Base-by-base conservation (phyloP, 2,329 filamentous ascomycete species). In the Stachybotrys elegans region DNA sequence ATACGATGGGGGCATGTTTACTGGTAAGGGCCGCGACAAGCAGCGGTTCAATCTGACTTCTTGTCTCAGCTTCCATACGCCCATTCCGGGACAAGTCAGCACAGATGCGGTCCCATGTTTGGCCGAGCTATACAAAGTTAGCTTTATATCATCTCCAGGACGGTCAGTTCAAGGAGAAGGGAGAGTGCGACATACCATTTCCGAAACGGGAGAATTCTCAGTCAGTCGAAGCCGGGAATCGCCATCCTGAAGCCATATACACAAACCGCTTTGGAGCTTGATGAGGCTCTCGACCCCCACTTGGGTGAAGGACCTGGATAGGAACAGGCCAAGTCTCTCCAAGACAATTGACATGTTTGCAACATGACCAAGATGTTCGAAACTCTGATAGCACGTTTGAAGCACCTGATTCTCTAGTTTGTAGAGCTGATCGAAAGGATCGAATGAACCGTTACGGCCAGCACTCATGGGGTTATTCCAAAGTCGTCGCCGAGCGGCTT, bases 351-450 rank as follows among this genome's bases (percentile, higher is more conserved):
- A 14, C 4, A 5, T 34, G 14, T 34, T 8, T 7, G 31, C 55
- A 7, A 65, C 60, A 4, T 64, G 53, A n/a, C 73, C 62, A 3
- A 65, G 59, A 0, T 62, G 49, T 9, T 67, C 55, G 8, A 73
- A 58, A 0, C 66, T 56, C 2, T 62, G 54, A 57, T 89, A 94
- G 1, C 76, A 65, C 4, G 63, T 63, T 9, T 65, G 61, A 35
- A 92, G 66, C 1, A 78, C 66, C 13, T 67, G 60, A 43, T 71
- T 72, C 36, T 80, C 65, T 13, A 84, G 72, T 35, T 72, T 73
- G 56, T 90, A 86, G 1, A 94, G 63, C 43, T 79, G 70, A 43
- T 83, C 76, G 50, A 84, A 87, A 0, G 84, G 79, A 54, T 90
- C 78, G 47, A 71, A 76, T 5, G 67, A 68, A 4, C 81, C 81